Base-by-base conservation (phyloP, 1,284 basidiomycete species). In the Cutaneotrichosporon cyanovorans region DNA sequence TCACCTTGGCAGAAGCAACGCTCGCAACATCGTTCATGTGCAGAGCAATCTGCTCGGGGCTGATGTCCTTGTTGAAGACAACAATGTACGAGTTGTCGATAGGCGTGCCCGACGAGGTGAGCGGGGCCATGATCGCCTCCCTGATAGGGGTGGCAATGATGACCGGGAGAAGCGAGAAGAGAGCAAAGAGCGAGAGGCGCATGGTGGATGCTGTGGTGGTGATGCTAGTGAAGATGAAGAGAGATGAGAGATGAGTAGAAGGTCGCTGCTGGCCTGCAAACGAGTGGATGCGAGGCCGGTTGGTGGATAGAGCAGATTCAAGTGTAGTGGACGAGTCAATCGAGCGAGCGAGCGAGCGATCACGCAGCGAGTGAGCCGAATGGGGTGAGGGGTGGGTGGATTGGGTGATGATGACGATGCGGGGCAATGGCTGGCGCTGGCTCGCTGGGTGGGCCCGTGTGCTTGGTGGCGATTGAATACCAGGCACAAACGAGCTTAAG, bases 51-150 rank as follows among this genome's bases (percentile, higher is more conserved):
- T 82, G 71, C 18, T 74, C 69, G 15, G 76, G 60, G 12, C 79
- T 74, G 9, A 82, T 60, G 50, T 80, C 82, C 55, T 82, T 77
- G 77, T 87, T 89, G 62, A 95, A 77, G 68, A 88, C 79, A 69
- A 95, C 80, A 53, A 95, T 89, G 76, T 95, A 96, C 21, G 85
- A 84, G 76, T 88, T 83, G 73, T 87, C 83, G 61, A 92, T 76
- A 21, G 45, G 42, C 30, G 50, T 30, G 63, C 73, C 56, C 71
- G 62, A 42, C 80, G 69, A 48, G 23, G 28, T 43, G 56, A 71
- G 58, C 44, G 68, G 65, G 9, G 67, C 66, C 15, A 71, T 40
- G 25, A 46, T 45, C 16, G 46, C 46, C 33, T 54, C 46, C 28
- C 44, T 46, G 48, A 64, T 60, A 22, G 67, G 64, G 40, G 66